phyloP scores from a whole-genome alignment of 1,139 yeast species.

The Nadsonia starkeyi-henricii region DNA sequence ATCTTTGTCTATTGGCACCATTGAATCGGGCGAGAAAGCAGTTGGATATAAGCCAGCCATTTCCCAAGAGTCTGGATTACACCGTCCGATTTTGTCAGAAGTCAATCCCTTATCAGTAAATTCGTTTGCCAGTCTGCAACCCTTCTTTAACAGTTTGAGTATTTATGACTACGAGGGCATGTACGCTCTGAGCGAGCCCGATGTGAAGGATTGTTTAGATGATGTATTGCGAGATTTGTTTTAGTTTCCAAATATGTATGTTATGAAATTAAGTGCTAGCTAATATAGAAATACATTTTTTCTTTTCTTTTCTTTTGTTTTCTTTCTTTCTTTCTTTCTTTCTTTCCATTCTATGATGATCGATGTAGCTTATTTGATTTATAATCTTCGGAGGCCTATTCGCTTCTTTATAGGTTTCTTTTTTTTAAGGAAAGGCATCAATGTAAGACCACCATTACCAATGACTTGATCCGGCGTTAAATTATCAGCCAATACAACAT shows the following conservation, averaged over 20 bases:
- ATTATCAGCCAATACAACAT: no score
- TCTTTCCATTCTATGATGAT: no score
- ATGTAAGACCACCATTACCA: no score
- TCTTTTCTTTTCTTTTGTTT: no score
- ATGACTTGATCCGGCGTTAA: no score
- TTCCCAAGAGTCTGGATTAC: not conserved
- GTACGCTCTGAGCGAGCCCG: conserved; percentile 41
- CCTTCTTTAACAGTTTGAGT: conserved; percentile 60
- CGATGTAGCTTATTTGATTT: no score
- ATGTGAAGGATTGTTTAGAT: conserved; percentile 33
- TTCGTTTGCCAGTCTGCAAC: conserved; percentile 37
- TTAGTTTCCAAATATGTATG: no score
- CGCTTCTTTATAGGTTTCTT: not conserved
- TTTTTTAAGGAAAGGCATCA: not conserved
- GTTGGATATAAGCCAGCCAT: not conserved
- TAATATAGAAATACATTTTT: no score
- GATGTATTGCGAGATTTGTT: conserved; percentile 48
- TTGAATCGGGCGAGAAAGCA: not conserved
- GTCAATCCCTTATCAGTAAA: conserved; percentile 4
- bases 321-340: no score
- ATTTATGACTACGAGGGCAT: conserved; percentile 60
- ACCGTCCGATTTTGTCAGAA: conserved; percentile 3
- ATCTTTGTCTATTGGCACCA: conserved; percentile 1
- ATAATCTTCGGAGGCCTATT: not conserved
- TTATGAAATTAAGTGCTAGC: no score